These are phyloP conservation scores for Tieghemostelium lacteum DNA, from an alignment of 78 protist genomes.

Conservation along the genomic window DNA sequence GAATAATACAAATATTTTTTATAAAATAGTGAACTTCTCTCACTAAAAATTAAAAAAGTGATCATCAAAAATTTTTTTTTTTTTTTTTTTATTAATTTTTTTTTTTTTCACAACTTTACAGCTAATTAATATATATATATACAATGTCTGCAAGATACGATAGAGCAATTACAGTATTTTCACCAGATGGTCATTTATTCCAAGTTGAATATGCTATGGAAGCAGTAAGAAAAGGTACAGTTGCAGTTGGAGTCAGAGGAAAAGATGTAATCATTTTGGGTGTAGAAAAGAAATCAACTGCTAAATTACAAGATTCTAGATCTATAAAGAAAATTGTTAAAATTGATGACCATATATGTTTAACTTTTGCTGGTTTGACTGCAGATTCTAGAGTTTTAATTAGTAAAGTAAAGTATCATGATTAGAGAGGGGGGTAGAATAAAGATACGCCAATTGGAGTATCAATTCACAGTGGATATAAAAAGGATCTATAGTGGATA, in stretches of 20 bases:
- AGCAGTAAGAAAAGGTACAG: constrained; percentile 99
- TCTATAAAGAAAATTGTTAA: constrained; percentile 97
- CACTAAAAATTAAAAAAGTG: too few species aligned
- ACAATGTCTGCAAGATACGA: constrained; percentile 92
- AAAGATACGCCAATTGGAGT: too few species aligned
- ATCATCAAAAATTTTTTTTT: too few species aligned
- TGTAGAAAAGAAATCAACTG: constrained; percentile 93
- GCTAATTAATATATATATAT: too few species aligned
- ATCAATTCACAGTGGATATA: too few species aligned
- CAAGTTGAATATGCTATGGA: constrained; percentile 99
- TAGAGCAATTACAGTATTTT: constrained; percentile 99
- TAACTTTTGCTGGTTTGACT: constrained; percentile 96
- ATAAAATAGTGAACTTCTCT: too few species aligned
- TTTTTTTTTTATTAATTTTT: too few species aligned
- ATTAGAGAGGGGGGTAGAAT: background rate
- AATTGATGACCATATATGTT: constrained; percentile 96
- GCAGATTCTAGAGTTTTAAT: constrained; percentile 83
- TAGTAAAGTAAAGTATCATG: constrained; percentile 50
- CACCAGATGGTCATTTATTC: constrained; percentile 99
- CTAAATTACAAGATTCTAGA: constrained; percentile 97
- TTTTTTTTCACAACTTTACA: too few species aligned
- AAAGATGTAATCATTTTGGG: constrained; percentile 94
- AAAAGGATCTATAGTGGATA: too few species aligned
- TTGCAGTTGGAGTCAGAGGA: constrained; percentile 98
- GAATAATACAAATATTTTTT: too few species aligned